Percentiles rank a stretch among this genome's conserved stretches.
These are phyloP conservation scores for Neofusicoccum kwambonambiense DNA, from an alignment of 2,329 filamentous ascomycete genomes.

Conservation along the genomic window DNA sequence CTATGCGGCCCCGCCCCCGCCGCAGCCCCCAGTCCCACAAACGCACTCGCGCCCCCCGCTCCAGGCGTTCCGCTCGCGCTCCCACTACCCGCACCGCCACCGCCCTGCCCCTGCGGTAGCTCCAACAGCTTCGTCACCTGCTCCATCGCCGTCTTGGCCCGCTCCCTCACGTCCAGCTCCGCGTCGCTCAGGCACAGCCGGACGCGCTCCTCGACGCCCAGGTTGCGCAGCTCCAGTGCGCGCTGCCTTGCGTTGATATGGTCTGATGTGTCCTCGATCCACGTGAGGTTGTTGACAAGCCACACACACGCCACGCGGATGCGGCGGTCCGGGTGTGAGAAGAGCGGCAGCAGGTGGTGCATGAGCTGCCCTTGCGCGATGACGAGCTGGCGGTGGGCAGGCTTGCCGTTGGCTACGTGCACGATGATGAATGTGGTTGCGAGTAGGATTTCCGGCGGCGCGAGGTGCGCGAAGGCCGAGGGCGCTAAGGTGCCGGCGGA, in stretches of 20 bases:
- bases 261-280: slow-evolving; percentile 73
- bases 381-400: slow-evolving; percentile 65
- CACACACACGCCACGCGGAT: slow-evolving; percentile 80
- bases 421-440: slow-evolving; percentile 80
- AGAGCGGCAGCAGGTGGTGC: slow-evolving; percentile 68
- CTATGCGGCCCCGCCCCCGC: not conserved
- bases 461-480: slow-evolving; percentile 8
- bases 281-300: slow-evolving; percentile 82
- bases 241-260: slow-evolving; percentile 63
- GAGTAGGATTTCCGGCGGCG: slow-evolving; percentile 64
- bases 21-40: not conserved
- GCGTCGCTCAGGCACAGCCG: slow-evolving; percentile 66
- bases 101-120: not conserved
- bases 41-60: not conserved
- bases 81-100: not conserved
- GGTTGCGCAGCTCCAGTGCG: slow-evolving; percentile 64
- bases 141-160: slow-evolving; percentile 75
- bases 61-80: not conserved
- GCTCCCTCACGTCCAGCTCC: slow-evolving; percentile 79
- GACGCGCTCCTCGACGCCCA: slow-evolving; percentile 67
- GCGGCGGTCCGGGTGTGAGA: slow-evolving; percentile 68
- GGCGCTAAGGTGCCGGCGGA: not conserved
- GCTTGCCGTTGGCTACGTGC: slow-evolving; percentile 80
- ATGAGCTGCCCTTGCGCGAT: slow-evolving; percentile 74
- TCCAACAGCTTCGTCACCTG: slow-evolving; percentile 42